Conservation (phyloP, 257 asterid species). For the Solanum medicagineum region DNA sequence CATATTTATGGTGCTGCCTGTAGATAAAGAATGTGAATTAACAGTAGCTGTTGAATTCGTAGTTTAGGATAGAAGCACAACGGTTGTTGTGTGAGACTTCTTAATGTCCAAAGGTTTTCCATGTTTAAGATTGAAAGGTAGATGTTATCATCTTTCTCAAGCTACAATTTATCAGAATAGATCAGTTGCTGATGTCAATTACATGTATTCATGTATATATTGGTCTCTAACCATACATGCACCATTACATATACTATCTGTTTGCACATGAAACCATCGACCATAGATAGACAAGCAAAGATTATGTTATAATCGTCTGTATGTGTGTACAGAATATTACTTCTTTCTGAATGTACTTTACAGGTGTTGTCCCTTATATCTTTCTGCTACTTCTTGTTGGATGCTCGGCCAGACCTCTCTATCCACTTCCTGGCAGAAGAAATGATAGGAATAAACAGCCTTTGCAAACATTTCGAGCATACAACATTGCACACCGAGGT, state of each 20-base stretch:
- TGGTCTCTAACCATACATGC: background rate
- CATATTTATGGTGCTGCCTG: background rate
- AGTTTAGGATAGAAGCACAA: background rate
- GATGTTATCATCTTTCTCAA: background rate
- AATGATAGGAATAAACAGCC: conserved; percentile 65
- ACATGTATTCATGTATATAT: background rate
- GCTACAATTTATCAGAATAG: background rate
- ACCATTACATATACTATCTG: background rate
- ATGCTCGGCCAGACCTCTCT: conserved; percentile 70
- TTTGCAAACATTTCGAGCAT: conserved; percentile 80
- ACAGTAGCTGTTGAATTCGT: background rate
- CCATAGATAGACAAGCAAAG: background rate
- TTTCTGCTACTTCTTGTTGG: conserved; percentile 59
- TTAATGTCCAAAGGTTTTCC: background rate
- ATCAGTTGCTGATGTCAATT: background rate
- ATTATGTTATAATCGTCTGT: background rate
- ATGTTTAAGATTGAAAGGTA: background rate
- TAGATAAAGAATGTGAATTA: background rate
- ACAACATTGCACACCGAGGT: conserved; percentile 95
- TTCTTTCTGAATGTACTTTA: conserved; percentile 6
- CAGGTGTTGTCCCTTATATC: conserved; percentile 49
- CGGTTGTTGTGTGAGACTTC: background rate
- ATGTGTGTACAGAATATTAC: background rate
- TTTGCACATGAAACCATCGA: background rate
- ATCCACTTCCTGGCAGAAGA: conserved; percentile 88